Evolutionary conservation across 2,329 filamentous ascomycete species (phyloP).

Genomic region (Verticillium longisporum): DNA sequence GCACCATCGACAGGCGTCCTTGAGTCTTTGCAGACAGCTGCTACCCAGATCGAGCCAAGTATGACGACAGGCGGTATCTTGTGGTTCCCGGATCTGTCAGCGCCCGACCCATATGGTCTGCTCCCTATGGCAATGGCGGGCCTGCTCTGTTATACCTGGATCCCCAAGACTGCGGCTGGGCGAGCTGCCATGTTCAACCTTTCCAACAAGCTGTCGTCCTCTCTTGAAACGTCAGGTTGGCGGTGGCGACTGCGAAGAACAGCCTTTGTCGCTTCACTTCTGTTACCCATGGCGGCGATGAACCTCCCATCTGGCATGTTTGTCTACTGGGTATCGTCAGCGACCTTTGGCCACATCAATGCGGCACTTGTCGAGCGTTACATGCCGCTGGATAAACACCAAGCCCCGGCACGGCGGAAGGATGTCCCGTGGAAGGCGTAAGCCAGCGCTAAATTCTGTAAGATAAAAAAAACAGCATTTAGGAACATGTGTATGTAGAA

Average conservation of each 20-base stretch:
- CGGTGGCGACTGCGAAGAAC: slow-evolving; percentile 4
- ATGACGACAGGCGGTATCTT: slow-evolving; percentile 43
- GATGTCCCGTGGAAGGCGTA: background rate
- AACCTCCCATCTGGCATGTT: slow-evolving; percentile 32
- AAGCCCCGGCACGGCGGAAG: background rate
- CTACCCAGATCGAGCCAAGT: slow-evolving; percentile 5
- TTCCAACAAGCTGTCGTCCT: background rate
- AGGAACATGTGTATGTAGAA: background rate
- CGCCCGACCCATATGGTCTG: slow-evolving; percentile 41
- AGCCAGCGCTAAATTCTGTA: background rate
- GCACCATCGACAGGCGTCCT: background rate
- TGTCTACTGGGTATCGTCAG: slow-evolving; percentile 31
- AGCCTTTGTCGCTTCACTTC: background rate
- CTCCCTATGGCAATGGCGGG: slow-evolving; percentile 26
- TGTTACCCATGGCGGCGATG: slow-evolving; percentile 24
- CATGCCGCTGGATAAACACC: background rate
- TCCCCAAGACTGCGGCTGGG: background rate
- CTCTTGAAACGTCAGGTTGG: background rate
- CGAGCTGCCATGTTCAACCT: background rate
- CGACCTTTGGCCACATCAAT: slow-evolving; percentile 26
- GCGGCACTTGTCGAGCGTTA: slow-evolving; percentile 17
- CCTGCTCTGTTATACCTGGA: slow-evolving; percentile 1
- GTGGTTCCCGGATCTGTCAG: slow-evolving; percentile 50
- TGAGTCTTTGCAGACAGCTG: background rate
- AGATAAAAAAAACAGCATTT: background rate